Percentiles rank a stretch among this genome's conserved stretches.
These are phyloP conservation scores for Rhodamnia argentea DNA, from an alignment of 345 rosid genomes.

Conservation along the genomic window DNA sequence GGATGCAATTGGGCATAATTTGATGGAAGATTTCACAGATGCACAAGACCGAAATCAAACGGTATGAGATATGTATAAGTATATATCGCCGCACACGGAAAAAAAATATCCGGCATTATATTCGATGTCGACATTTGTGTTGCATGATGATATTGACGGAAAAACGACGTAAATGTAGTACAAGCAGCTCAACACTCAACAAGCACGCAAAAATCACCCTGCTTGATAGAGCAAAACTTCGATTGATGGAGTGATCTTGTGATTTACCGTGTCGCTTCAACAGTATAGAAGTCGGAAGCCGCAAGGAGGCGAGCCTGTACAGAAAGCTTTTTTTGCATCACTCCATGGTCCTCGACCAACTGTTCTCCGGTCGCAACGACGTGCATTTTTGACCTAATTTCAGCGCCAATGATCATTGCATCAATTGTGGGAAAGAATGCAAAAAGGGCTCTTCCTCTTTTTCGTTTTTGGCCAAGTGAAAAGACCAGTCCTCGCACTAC, in stretches of 20 bases:
- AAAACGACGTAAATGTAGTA: not conserved
- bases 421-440: not conserved
- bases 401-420: not conserved
- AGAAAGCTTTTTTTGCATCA: not conserved
- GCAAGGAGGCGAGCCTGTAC: not conserved
- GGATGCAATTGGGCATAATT: no score
- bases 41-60: not conserved
- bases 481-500: not conserved
- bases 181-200: not conserved
- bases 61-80: accelerated
- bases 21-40: not conserved
- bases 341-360: not conserved
- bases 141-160: not conserved
- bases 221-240: not conserved
- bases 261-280: not conserved
- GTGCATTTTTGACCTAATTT: no score
- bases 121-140: not conserved
- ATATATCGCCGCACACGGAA: accelerated
- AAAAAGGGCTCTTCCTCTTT: not conserved
- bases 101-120: accelerated
- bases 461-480: not conserved
- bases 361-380: not conserved
- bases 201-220: not conserved
- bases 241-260: not conserved
- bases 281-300: not conserved